Conservation (phyloP, 805 yeast genomes). For the Candida sonorensis region DNA sequence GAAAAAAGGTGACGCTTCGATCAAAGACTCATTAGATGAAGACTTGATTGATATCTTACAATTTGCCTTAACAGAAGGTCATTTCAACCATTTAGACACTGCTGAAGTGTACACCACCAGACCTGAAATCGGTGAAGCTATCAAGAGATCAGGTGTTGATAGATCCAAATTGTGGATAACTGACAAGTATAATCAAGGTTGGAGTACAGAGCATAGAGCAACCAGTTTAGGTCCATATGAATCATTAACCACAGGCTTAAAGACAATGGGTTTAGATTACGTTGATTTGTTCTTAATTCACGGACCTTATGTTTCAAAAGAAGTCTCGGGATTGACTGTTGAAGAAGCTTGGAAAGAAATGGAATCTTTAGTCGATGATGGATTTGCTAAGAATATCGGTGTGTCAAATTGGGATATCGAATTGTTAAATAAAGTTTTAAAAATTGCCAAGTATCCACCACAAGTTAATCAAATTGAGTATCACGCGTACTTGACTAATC, state of each 20-base stretch:
- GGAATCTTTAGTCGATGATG: slow-evolving; percentile 35
- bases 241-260: slow-evolving; percentile 39
- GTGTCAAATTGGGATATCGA: slow-evolving; percentile 54
- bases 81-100: slow-evolving; percentile 57
- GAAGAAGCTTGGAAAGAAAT: slow-evolving; percentile 46
- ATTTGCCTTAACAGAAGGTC: slow-evolving; percentile 38
- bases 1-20: slow-evolving; percentile 21
- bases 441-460: slow-evolving; percentile 42
- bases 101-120: slow-evolving; percentile 65
- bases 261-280: slow-evolving; percentile 42
- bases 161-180: slow-evolving; percentile 54
- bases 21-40: slow-evolving; percentile 22
- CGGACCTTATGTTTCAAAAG: slow-evolving; percentile 41
- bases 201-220: slow-evolving; percentile 20
- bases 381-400: slow-evolving; percentile 43
- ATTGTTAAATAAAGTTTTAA: slow-evolving; percentile 37
- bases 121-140: slow-evolving; percentile 49
- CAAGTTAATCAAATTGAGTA: slow-evolving; percentile 65
- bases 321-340: slow-evolving; percentile 37
- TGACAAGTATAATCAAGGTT: slow-evolving; percentile 47
- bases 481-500: slow-evolving; percentile 59
- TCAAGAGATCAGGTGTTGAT: slow-evolving; percentile 33
- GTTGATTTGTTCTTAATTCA: slow-evolving; percentile 61
- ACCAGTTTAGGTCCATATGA: slow-evolving; percentile 37
- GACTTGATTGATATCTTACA: slow-evolving; percentile 39